Conservation (phyloP, 106 monocot genomes). For the Apostasia ramifera region DNA sequence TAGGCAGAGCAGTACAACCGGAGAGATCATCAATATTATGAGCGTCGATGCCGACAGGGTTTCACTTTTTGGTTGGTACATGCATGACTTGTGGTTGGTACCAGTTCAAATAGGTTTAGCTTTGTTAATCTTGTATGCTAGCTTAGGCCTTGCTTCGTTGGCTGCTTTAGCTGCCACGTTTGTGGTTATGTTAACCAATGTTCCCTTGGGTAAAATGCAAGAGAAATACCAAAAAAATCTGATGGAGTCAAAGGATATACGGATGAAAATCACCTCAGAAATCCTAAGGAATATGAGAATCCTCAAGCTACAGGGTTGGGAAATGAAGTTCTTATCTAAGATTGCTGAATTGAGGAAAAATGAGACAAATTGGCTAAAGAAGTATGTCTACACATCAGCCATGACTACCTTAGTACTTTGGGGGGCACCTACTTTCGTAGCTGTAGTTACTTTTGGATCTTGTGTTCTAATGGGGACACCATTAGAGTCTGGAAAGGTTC, state of each 20-base stretch:
- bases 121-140: slow-evolving; percentile 54
- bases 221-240: slow-evolving; percentile 64
- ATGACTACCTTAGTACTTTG: slow-evolving; percentile 50
- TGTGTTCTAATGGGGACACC: slow-evolving; percentile 84
- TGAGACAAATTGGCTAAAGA: slow-evolving; percentile 68
- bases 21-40: slow-evolving; percentile 86
- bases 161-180: slow-evolving; percentile 61
- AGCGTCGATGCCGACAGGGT: slow-evolving; percentile 75
- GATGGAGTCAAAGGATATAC: slow-evolving; percentile 79
- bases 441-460: slow-evolving; percentile 66
- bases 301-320: slow-evolving; percentile 93
- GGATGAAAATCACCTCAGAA: slow-evolving; percentile 91
- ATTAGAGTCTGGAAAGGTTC: slow-evolving; percentile 77
- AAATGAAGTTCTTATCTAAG: slow-evolving; percentile 87
- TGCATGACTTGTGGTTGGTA: slow-evolving; percentile 78
- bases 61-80: slow-evolving; percentile 66
- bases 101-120: slow-evolving; percentile 66
- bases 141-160: slow-evolving; percentile 58
- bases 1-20: slow-evolving; percentile 54
- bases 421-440: slow-evolving; percentile 79
- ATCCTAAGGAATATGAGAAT: slow-evolving; percentile 88
- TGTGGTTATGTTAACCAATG: slow-evolving; percentile 54
- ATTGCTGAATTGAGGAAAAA: slow-evolving; percentile 51
- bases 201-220: slow-evolving; percentile 57
- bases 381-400: slow-evolving; percentile 46